A percentile compares a stretch with the other conserved stretches of the same genome.
phyloP scores from a whole-genome alignment of 306 rosid genomes.

The Rosa persica region DNA sequence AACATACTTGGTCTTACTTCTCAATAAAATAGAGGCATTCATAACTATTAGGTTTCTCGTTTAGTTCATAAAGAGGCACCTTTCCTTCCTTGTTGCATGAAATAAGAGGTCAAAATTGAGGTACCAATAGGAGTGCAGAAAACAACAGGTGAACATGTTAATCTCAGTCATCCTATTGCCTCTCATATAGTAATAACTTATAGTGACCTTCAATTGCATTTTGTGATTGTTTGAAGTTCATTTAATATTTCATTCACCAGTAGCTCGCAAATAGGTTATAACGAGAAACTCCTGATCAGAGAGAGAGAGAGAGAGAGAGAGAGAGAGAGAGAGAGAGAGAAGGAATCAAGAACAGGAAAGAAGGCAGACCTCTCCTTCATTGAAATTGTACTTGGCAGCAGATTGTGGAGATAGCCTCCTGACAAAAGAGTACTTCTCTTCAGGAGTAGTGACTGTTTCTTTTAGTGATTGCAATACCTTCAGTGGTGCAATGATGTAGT shows the following conservation, averaged over 20 bases:
- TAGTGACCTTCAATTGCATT: neutral
- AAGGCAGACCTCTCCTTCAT: constrained; percentile 68
- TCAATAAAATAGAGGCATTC: neutral
- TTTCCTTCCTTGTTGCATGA: neutral
- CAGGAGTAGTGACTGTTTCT: constrained; percentile 68
- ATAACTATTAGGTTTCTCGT: neutral
- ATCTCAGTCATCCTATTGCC: neutral
- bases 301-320: too few species aligned
- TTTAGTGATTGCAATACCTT: constrained; percentile 94
- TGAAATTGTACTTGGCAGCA: constrained; percentile 63
- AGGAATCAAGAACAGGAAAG: constrained; percentile 23
- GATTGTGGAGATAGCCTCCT: constrained; percentile 85
- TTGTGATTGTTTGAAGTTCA: neutral
- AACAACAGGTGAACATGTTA: neutral
- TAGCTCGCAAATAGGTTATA: neutral
- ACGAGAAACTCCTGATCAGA: constrained; percentile 17
- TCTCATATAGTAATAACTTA: neutral
- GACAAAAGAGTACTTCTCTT: constrained; percentile 78
- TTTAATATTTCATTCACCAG: neutral
- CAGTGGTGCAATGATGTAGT: constrained; percentile 90
- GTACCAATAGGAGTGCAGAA: neutral
- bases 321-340: too few species aligned
- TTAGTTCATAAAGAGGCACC: neutral
- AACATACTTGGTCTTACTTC: constrained; percentile 1
- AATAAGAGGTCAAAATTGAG: neutral